phyloP scores from a whole-genome alignment of 208 protist species.

The Endotrypanum monterogeii region DNA sequence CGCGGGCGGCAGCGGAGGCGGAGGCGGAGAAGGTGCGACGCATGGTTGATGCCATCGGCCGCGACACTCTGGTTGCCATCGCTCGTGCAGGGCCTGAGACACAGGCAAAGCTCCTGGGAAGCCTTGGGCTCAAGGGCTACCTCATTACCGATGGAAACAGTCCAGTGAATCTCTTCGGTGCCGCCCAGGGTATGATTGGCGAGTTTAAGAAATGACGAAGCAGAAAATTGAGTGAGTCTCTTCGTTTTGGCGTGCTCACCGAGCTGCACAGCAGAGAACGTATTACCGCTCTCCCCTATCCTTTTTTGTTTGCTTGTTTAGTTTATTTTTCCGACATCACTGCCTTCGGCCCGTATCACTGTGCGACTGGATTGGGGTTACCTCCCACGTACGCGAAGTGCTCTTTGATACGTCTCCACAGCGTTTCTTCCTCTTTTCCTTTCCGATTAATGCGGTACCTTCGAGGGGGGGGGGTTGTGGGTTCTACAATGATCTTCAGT shows the following conservation, averaged over 20 bases:
- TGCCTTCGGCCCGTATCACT: neutral
- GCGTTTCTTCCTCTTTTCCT: neutral
- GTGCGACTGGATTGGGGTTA: neutral
- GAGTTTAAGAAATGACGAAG: constrained; percentile 20
- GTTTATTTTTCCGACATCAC: neutral
- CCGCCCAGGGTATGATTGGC: constrained; percentile 93
- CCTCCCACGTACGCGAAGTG: neutral
- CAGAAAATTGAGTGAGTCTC: neutral
- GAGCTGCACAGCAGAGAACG: neutral
- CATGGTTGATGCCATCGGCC: constrained; percentile 89
- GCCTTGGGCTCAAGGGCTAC: constrained; percentile 93
- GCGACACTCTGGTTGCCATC: constrained; percentile 92
- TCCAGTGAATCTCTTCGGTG: constrained; percentile 97
- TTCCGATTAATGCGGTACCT: too few species aligned
- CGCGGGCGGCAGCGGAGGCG: constrained; percentile 66
- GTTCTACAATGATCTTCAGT: neutral
- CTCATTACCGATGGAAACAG: constrained; percentile 96
- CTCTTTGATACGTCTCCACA: neutral
- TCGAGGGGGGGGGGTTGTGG: too few species aligned
- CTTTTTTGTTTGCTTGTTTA: neutral
- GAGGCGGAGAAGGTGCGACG: constrained; percentile 90
- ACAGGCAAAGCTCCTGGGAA: constrained; percentile 95
- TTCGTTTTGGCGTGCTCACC: too few species aligned
- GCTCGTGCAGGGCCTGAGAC: constrained; percentile 94
- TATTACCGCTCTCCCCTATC: neutral